These are phyloP conservation scores for Leccinum ponderosum DNA, from an alignment of 1,284 basidiomycete species.

Conservation along the genomic window DNA sequence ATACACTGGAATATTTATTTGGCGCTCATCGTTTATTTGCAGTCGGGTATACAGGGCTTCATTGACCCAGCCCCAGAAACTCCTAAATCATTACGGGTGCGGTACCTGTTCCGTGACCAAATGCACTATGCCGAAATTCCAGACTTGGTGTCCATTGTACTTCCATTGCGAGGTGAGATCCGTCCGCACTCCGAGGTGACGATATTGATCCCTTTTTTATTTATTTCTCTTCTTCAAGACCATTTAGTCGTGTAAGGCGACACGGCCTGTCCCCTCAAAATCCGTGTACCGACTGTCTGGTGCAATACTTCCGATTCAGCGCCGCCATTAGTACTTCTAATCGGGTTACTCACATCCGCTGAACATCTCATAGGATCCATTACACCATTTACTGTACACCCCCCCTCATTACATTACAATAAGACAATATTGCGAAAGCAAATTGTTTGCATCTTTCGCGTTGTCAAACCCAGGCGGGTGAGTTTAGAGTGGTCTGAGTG, in stretches of 20 bases:
- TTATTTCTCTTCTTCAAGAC: conserved; percentile 16
- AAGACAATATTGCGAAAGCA: conserved; percentile 9
- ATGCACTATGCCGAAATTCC: conserved; percentile 77
- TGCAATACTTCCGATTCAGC: conserved; percentile 5
- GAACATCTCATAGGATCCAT: conserved; percentile 21
- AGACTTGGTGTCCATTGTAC: conserved; percentile 68
- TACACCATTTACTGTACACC: conserved; percentile 26
- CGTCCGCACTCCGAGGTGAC: conserved; percentile 11
- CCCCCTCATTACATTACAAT: conserved; percentile 26
- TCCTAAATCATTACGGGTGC: conserved; percentile 66
- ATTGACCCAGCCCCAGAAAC: conserved; percentile 71
- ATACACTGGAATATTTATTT: conserved; percentile 11
- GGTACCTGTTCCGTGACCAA: conserved; percentile 76
- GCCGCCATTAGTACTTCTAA: not conserved
- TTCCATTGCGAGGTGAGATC: conserved; percentile 73
- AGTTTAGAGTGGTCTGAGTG: not conserved
- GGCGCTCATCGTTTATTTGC: conserved; percentile 16
- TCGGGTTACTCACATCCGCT: conserved; percentile 11
- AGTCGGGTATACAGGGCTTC: conserved; percentile 75
- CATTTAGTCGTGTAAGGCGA: conserved; percentile 29
- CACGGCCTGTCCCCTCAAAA: not conserved
- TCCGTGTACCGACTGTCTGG: conserved; percentile 8
- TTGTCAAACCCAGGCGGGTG: conserved; percentile 15
- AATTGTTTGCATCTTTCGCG: conserved; percentile 13
- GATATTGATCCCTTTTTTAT: conserved; percentile 9